A percentile compares a stretch with the other conserved stretches of the same genome.
These are phyloP conservation scores for Colletotrichum simmondsii DNA, from an alignment of 2,329 filamentous ascomycete genomes.

Conservation along the genomic window DNA sequence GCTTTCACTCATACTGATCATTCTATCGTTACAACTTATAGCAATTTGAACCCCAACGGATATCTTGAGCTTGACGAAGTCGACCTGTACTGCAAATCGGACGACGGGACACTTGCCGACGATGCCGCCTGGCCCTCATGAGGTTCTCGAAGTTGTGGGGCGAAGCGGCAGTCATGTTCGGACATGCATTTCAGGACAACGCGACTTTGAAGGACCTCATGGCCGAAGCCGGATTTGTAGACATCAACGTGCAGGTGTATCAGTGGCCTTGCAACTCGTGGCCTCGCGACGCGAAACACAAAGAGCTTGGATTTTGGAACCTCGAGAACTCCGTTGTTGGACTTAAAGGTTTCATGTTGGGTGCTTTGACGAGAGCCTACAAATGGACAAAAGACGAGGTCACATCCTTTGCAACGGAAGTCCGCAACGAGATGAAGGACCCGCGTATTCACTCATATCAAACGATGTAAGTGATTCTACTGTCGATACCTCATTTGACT, in stretches of 20 bases:
- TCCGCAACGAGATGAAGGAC: constrained; percentile 39
- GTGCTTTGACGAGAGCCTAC: not conserved
- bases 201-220: constrained; percentile 49
- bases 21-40: too few relatives aligned
- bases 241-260: constrained; percentile 58
- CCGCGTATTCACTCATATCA: constrained; percentile 41
- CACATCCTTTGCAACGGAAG: constrained; percentile 29
- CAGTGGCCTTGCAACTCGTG: constrained; percentile 63
- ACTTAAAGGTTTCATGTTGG: not conserved
- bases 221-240: constrained; percentile 62
- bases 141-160: constrained; percentile 36
- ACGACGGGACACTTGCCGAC: constrained; percentile 50
- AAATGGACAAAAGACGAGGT: not conserved
- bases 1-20: too few relatives aligned
- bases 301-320: constrained; percentile 55
- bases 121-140: constrained; percentile 41
- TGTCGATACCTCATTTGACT: not conserved
- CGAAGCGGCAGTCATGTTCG: constrained; percentile 42
- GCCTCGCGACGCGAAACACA: constrained; percentile 61
- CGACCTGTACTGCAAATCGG: constrained; percentile 47
- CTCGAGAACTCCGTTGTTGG: not conserved
- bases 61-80: constrained; percentile 57
- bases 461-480: constrained; percentile 29
- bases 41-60: constrained; percentile 50
- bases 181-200: constrained; percentile 41